Evolutionary conservation across 1,284 basidiomycete species (phyloP).

Genomic region (Cryptococcus hybrid): DNA sequence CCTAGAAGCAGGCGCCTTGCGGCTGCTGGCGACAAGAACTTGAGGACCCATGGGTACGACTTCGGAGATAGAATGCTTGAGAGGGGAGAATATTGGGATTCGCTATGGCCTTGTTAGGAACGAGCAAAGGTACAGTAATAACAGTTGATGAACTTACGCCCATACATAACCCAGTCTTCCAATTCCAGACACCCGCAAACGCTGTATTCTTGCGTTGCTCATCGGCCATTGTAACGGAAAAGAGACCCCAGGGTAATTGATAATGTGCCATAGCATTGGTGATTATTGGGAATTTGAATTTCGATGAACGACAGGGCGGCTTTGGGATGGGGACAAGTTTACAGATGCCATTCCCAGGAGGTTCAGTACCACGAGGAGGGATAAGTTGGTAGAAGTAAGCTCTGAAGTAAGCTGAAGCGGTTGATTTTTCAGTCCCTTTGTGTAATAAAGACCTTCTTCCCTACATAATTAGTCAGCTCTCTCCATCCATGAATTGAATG

Average conservation of each 20-base stretch:
- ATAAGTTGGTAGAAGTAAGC: not conserved
- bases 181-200: conserved; percentile 5
- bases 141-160: not conserved
- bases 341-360: not conserved
- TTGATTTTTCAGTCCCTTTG: not conserved
- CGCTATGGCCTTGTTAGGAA: too few relatives aligned
- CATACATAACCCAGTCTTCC: conserved; percentile 4
- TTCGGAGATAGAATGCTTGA: too few relatives aligned
- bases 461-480: not conserved
- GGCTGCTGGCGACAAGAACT: too few relatives aligned
- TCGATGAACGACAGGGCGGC: not conserved
- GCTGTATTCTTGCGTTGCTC: not conserved
- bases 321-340: conserved; percentile 1
- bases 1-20: too few relatives aligned
- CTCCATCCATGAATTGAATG: not conserved
- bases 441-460: not conserved
- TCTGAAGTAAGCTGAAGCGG: not conserved
- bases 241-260: not conserved
- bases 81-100: too few relatives aligned
- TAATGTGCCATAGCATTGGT: not conserved
- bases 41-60: too few relatives aligned
- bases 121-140: too few relatives aligned
- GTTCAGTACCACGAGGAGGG: not conserved
- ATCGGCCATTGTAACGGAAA: not conserved
- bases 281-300: not conserved